Conservation (phyloP, 1,139 yeast species). For the Candida sanyaensis region DNA sequence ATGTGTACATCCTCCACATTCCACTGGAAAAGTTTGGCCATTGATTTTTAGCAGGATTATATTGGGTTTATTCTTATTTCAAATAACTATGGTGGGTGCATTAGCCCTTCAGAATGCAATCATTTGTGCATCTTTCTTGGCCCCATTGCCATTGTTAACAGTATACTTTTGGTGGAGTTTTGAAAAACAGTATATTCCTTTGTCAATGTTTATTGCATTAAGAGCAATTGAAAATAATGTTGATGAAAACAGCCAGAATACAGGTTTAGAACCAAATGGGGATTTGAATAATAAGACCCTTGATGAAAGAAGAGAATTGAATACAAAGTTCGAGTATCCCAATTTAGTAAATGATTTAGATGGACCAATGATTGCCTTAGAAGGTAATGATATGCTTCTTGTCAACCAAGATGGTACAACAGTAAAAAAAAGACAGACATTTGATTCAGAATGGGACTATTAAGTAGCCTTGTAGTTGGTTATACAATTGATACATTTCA, state of each 20-base stretch:
- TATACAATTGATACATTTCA: slow-evolving; percentile 1
- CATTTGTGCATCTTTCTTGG: slow-evolving; percentile 64
- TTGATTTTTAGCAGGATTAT: slow-evolving; percentile 60
- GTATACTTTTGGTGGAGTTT: slow-evolving; percentile 75
- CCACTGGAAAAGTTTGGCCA: slow-evolving; percentile 74
- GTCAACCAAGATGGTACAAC: slow-evolving; percentile 59
- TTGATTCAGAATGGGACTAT: slow-evolving; percentile 17
- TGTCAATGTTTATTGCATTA: slow-evolving; percentile 83
- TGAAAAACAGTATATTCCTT: slow-evolving; percentile 77
- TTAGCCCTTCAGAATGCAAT: slow-evolving; percentile 79
- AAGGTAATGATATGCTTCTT: slow-evolving; percentile 60
- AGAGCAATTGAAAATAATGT: slow-evolving; percentile 43
- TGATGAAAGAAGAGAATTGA: slow-evolving; percentile 67
- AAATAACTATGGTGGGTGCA: slow-evolving; percentile 90
- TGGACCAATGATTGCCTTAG: slow-evolving; percentile 78
- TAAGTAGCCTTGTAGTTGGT: neutral
- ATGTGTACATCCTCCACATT: slow-evolving; percentile 70
- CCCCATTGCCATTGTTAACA: slow-evolving; percentile 76
- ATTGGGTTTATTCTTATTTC: slow-evolving; percentile 64
- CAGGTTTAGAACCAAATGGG: slow-evolving; percentile 15
- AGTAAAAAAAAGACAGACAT: slow-evolving; percentile 18
- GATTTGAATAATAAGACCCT: slow-evolving; percentile 39
- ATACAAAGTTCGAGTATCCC: slow-evolving; percentile 78
- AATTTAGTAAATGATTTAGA: slow-evolving; percentile 66
- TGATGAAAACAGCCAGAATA: neutral